Conservation (phyloP, 305 asterid genomes). For the Plantago coronopus region DNA sequence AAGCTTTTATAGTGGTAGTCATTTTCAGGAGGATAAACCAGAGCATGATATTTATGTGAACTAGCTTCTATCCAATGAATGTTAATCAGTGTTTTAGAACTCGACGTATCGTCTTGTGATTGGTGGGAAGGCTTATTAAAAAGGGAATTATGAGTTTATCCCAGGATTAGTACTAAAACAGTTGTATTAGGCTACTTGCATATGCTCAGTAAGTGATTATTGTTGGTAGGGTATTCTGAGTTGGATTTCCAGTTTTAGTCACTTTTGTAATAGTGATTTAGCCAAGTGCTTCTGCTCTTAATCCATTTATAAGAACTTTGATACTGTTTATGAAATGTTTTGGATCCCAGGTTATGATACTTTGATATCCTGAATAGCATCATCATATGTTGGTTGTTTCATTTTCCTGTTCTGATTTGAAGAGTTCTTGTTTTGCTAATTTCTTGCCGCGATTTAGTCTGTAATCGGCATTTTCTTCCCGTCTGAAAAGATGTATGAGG, state of each 20-base stretch:
- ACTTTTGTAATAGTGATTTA: constrained; percentile 19
- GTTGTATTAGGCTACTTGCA: constrained; percentile 3
- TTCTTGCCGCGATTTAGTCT: neutral
- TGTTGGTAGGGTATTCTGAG: constrained; percentile 32
- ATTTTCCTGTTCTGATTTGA: too few relatives aligned
- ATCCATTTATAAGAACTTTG: neutral
- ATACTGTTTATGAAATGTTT: neutral
- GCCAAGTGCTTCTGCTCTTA: constrained; percentile 21
- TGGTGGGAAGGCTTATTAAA: constrained; percentile 19
- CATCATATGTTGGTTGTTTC: too few relatives aligned
- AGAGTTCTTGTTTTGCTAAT: too few relatives aligned
- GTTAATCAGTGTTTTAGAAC: constrained; percentile 2
- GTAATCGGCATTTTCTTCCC: neutral
- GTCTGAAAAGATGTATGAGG: too few relatives aligned
- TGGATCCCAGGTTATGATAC: neutral
- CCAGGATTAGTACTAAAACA: constrained; percentile 2
- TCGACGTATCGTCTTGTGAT: constrained; percentile 5
- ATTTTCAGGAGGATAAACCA: too few relatives aligned
- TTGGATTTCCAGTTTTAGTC: constrained; percentile 34
- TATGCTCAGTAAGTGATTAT: constrained; percentile 7
- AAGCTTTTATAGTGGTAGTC: too few relatives aligned
- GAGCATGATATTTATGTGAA: too few relatives aligned
- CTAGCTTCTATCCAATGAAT: neutral
- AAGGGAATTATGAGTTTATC: constrained; percentile 15
- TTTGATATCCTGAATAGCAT: neutral